Base-by-base conservation (phyloP, 129 eudicot genomes). In the Apium graveolens region DNA sequence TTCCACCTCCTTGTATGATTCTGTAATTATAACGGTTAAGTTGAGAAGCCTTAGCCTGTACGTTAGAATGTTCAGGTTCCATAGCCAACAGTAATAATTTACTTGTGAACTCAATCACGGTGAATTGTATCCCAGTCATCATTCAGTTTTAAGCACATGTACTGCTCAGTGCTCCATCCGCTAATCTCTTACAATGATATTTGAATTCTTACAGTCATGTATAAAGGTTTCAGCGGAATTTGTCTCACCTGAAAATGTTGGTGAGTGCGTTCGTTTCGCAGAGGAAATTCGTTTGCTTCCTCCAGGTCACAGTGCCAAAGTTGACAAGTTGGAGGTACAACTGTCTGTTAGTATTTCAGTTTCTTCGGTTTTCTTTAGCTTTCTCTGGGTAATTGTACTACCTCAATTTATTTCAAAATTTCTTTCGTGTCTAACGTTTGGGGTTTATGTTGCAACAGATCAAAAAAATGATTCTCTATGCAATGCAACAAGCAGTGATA, bases 181-280 rank as follows among this genome's bases (percentile, higher is more conserved):
- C 38, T 29, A 0, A 11, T 32, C 71, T 17, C 38, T 65, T 18
- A 29, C 38, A 29, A 3, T 31, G 18, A 65, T 26, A 65, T 65
- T 65, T 65, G 39, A 31, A 34, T 37, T 7, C 12, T 34, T 70
- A 65, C 85, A 88, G 92, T 86, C 92, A 42, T 88, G 93, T 75
- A 86, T 89, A 51, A 89, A 86, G 73, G 90, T 89, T 13, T 88
- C 93, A 7, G 73, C 84, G 73, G 89, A 84, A 71, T 89, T 89
- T 76, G 90, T 89, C 21, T 89, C 93, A 38, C 93, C 93, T 82
- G 93, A 89, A 83, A 89, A 84, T 82, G 87, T 89, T 84, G 73
- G 80, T 42, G 93, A 86, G 82, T 89, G 89, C 81, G 81, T 89
- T 65, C 90, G 79, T 10, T 76, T 86, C 72, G 45, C 90, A 21